These are phyloP conservation scores for Citrus sp. DNA, from an alignment of 345 rosid species.

Conservation along the genomic window DNA sequence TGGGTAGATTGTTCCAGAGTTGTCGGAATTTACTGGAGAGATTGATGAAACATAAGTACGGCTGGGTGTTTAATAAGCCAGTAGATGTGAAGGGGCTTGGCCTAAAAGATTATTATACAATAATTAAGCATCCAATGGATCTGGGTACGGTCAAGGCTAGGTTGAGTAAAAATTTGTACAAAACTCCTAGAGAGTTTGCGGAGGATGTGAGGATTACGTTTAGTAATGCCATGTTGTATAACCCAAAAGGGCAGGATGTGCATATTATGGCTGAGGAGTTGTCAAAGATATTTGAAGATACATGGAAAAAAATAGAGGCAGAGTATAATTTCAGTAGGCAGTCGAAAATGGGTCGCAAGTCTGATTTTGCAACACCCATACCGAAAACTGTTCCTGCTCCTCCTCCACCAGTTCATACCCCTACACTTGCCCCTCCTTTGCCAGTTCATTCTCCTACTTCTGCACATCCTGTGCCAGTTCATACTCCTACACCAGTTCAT, in stretches of 20 bases:
- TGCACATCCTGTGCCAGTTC: not conserved
- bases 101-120: slow-evolving; percentile 67
- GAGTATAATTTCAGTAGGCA: slow-evolving; percentile 34
- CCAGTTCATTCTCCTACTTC: not conserved
- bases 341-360: slow-evolving; percentile 21
- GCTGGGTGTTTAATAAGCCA: slow-evolving; percentile 82
- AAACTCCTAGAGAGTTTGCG: slow-evolving; percentile 70
- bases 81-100: slow-evolving; percentile 76
- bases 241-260: slow-evolving; percentile 82
- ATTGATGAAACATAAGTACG: slow-evolving; percentile 80
- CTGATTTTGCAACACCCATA: slow-evolving; percentile 21
- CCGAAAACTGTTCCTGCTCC: slow-evolving; percentile 27
- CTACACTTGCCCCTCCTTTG: slow-evolving; percentile 1
- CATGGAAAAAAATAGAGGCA: slow-evolving; percentile 50
- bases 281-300: slow-evolving; percentile 60
- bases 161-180: slow-evolving; percentile 60
- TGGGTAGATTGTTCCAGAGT: slow-evolving; percentile 44
- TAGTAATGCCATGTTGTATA: slow-evolving; percentile 77
- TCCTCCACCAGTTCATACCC: slow-evolving; percentile 17
- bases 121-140: slow-evolving; percentile 90
- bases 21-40: slow-evolving; percentile 58
- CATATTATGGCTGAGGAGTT: slow-evolving; percentile 68
- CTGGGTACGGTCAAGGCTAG: slow-evolving; percentile 75
- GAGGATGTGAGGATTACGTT: slow-evolving; percentile 87
- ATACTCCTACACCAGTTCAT: not conserved